Evolutionary conservation across 1,139 yeast genomes (phyloP).

Genomic region (Pichiaceae sp.): DNA sequence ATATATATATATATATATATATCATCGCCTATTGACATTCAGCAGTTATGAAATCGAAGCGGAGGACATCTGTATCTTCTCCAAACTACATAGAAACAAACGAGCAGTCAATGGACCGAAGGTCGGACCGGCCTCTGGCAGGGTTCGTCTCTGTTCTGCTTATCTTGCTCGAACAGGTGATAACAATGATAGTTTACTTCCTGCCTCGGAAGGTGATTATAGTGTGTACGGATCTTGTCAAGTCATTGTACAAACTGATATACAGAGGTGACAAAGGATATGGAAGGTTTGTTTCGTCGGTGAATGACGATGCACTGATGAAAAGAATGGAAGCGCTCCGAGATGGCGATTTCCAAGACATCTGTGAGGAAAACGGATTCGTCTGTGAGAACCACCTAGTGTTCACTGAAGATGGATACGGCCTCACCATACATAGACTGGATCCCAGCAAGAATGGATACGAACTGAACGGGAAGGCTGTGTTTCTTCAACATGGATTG

Average conservation of each 20-base stretch:
- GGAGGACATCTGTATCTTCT: too few species aligned
- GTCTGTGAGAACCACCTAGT: conserved; percentile 23
- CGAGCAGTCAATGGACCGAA: too few species aligned
- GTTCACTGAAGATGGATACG: conserved; percentile 22
- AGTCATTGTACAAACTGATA: conserved; percentile 14
- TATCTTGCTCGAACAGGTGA: conserved; percentile 21
- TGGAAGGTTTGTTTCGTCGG: conserved; percentile 14
- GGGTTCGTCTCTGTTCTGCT: conserved; percentile 14
- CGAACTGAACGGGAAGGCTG: conserved; percentile 32
- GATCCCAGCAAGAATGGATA: conserved; percentile 21
- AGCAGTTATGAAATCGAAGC: too few species aligned
- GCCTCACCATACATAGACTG: conserved; percentile 23
- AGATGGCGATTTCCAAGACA: conserved; percentile 19
- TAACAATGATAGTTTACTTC: conserved; percentile 19
- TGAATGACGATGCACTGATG: conserved; percentile 6
- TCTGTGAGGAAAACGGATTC: conserved; percentile 21
- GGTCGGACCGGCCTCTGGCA: too few species aligned
- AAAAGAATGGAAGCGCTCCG: conserved; percentile 17
- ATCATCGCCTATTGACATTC: too few species aligned
- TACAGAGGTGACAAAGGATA: conserved; percentile 14
- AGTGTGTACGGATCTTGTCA: conserved; percentile 17
- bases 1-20: too few species aligned
- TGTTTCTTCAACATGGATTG: conserved; percentile 84
- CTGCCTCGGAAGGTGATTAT: conserved; percentile 20
- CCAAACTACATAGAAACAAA: too few species aligned